Base-by-base conservation (phyloP, 345 rosid species). In the Noccaea bulbosa region DNA sequence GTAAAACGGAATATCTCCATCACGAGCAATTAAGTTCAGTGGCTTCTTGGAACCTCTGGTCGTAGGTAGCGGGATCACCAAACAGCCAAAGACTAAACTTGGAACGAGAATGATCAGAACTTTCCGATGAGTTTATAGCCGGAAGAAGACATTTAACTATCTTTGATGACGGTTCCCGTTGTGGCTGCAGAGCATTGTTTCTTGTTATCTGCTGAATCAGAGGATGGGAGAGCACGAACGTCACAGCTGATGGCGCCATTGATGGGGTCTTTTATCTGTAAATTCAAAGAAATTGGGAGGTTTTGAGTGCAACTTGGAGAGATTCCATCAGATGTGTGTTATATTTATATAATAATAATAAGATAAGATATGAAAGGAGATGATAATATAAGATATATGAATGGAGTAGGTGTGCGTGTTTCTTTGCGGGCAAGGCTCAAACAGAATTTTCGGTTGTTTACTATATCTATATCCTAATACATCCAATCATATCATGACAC, bases 11-110 rank as follows among this genome's bases (percentile, higher is more conserved):
- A 7, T 30, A 40, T 33, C 38, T 20, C 4, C 6, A 56, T 64
- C 58, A 64, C 37, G 7, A 39, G 71, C 77, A 72, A 16, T 67
- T 32, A 73, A 66, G 77, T 33, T 73, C 67, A 41, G 41, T 41
- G n/a, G 77, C 77, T 66, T 51, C 54, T 57, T 73, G 37, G 32
- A 73, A 73, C 67, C 77, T 66, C 54, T 48, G 32, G 39, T 66
- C 54, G 11, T 57, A 73, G 2, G 67, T 66, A 41, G 77, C 61
- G 0, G 77, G 77, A 57, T 73, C 54, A 2, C 77, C 77, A 58
- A 73, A 66, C 24, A 73, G 54, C 77, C 72, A 66, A 11, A 58
- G 47, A 41, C 37, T 58, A n/a, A 73, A 55, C 67, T 20, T 73
- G 0, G 67, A 66, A 10, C 22, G 22, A 27, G 30, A 27, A 27